Evolutionary conservation across 768 basidiomycete species (phyloP).

Genomic region (Asterophora parasitica): DNA sequence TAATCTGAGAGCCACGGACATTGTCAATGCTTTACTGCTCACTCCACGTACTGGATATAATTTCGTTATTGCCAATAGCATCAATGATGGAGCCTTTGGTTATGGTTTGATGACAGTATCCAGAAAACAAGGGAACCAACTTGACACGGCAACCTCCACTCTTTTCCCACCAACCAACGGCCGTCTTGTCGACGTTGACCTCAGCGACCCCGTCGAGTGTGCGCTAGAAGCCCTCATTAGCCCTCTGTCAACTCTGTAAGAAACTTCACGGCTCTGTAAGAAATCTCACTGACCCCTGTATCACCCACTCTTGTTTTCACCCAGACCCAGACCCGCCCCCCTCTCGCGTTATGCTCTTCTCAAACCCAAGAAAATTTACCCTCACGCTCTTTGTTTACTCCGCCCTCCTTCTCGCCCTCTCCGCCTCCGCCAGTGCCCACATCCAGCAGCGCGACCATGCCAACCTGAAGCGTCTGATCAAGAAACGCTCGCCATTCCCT

Average conservation of each 20-base stretch:
- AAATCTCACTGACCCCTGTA: neutral
- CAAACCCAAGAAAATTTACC: constrained; percentile 38
- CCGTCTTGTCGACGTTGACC: neutral
- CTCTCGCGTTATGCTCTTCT: constrained; percentile 42
- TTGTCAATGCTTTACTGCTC: constrained; percentile 1
- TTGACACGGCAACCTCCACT: neutral
- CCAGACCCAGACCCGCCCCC: neutral
- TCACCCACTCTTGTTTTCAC: neutral
- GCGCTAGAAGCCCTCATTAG: constrained; percentile 13
- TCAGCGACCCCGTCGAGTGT: constrained; percentile 10
- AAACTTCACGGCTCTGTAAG: neutral
- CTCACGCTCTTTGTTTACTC: constrained; percentile 63
- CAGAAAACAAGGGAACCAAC: constrained; percentile 2
- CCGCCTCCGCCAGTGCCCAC: constrained; percentile 41
- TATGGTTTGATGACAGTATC: constrained; percentile 9
- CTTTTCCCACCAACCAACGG: constrained; percentile 10
- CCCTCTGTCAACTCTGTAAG: constrained; percentile 7
- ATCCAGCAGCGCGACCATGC: constrained; percentile 50
- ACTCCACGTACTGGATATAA: too few species aligned
- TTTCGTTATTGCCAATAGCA: too few species aligned
- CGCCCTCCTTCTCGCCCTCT: constrained; percentile 48
- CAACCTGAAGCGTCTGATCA: constrained; percentile 60
- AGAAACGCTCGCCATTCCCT: constrained; percentile 48
- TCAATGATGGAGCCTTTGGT: constrained; percentile 3
- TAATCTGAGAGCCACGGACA: constrained; percentile 13